These are phyloP conservation scores for Wickerhamomyces silvicola DNA, from an alignment of 805 yeast genomes.

Conservation along the genomic window DNA sequence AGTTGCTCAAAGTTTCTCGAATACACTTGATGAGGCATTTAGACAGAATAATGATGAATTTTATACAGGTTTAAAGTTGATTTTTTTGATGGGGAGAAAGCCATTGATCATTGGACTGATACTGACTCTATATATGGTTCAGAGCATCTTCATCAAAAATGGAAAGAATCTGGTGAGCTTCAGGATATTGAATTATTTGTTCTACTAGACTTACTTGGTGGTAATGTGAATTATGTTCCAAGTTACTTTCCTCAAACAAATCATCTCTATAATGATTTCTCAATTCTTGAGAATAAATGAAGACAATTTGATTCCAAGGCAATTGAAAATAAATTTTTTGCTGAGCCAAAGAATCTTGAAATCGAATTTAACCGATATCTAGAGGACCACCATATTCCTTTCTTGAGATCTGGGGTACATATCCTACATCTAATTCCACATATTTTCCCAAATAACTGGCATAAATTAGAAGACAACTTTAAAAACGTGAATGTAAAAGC, in stretches of 20 bases:
- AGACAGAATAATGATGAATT: conserved; percentile 6
- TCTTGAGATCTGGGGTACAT: conserved; percentile 37
- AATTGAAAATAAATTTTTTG: conserved; percentile 7
- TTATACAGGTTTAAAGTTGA: conserved; percentile 38
- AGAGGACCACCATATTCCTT: conserved; percentile 53
- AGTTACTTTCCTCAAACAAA: conserved; percentile 40
- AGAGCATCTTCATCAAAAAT: conserved; percentile 36
- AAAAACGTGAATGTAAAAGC: conserved; percentile 31
- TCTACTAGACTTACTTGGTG: conserved; percentile 45
- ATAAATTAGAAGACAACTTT: conserved; percentile 41
- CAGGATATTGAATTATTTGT: conserved; percentile 38
- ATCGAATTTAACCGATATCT: conserved; percentile 16
- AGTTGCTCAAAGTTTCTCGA: conserved; percentile 26
- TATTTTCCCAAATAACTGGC: conserved; percentile 49
- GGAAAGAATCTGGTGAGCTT: conserved; percentile 25
- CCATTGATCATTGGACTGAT: conserved; percentile 44
- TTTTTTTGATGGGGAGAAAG: conserved; percentile 61
- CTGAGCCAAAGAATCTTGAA: conserved; percentile 7
- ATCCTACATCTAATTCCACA: conserved; percentile 48
- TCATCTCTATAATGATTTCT: conserved; percentile 29
- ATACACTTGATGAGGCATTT: conserved; percentile 11
- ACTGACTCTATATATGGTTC: conserved; percentile 54
- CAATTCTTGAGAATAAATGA: conserved; percentile 27
- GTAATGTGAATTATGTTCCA: conserved; percentile 23
- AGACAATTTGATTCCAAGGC: conserved; percentile 4